phyloP scores from a whole-genome alignment of 371 early-diverging fungal genomes.

The Mortierella sp. region DNA sequence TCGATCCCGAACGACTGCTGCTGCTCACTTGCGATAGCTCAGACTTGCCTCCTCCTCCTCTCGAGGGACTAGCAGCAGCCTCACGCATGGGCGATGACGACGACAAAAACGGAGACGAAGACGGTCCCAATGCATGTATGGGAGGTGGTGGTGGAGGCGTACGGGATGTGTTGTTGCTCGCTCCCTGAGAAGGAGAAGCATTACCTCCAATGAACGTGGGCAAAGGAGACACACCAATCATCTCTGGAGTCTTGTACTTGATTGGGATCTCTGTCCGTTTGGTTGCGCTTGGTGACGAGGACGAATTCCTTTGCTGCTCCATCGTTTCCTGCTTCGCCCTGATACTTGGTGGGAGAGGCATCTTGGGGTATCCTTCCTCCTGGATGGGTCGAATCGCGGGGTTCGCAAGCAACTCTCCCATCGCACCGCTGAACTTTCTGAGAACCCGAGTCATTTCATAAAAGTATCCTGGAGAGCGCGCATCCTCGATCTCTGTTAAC shows the following conservation, averaged over 20 bases:
- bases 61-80: not conserved
- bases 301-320: not conserved
- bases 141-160: not conserved
- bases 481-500: slow-evolving; percentile 48
- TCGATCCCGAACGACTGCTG: not conserved
- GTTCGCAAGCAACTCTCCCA: slow-evolving; percentile 57
- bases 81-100: slow-evolving; percentile 4
- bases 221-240: not conserved
- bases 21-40: slow-evolving; percentile 5
- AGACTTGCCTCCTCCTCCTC: not conserved
- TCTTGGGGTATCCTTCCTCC: slow-evolving; percentile 9
- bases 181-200: not conserved
- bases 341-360: slow-evolving; percentile 31
- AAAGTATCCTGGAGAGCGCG: slow-evolving; percentile 38
- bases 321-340: slow-evolving; percentile 11
- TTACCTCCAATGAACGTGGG: not conserved
- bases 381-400: slow-evolving; percentile 41
- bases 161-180: not conserved
- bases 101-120: slow-evolving; percentile 7
- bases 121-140: not conserved
- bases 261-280: slow-evolving; percentile 16
- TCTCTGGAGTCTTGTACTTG: slow-evolving; percentile 19
- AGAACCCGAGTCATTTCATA: slow-evolving; percentile 56
- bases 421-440: slow-evolving; percentile 38
- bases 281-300: not conserved